A percentile compares a stretch with the other conserved stretches of the same genome.
Evolutionary conservation across 2,329 filamentous ascomycete genomes (phyloP).

Genomic region (Ceratocystis alfenasii): DNA sequence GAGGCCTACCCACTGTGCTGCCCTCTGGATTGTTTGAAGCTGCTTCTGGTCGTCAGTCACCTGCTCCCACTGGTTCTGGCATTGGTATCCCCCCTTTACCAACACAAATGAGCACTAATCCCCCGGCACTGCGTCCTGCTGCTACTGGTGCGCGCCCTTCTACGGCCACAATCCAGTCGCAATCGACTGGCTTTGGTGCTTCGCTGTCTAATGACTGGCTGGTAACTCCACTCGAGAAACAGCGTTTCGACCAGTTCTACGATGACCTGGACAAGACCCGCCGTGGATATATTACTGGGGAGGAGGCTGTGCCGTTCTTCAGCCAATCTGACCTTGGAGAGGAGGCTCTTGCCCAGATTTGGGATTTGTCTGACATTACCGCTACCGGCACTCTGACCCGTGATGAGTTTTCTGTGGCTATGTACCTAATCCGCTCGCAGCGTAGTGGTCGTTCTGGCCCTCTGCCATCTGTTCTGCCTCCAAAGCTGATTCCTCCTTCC

Average conservation of each 20-base stretch:
- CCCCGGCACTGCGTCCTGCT: constrained; percentile 41
- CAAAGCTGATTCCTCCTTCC: constrained; percentile 73
- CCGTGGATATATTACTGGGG: constrained; percentile 76
- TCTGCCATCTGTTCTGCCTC: constrained; percentile 65
- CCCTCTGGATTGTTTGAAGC: constrained; percentile 84
- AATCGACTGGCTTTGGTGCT: constrained; percentile 28
- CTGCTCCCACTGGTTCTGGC: constrained; percentile 34
- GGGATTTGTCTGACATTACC: constrained; percentile 91
- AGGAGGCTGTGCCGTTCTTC: constrained; percentile 89
- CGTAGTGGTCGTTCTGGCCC: constrained; percentile 54
- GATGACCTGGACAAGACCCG: constrained; percentile 67
- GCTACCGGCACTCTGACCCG: constrained; percentile 72
- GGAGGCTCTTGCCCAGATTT: constrained; percentile 83
- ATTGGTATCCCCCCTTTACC: constrained; percentile 40
- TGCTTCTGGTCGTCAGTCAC: constrained; percentile 57
- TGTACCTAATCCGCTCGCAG: constrained; percentile 92
- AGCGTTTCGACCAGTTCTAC: constrained; percentile 78
- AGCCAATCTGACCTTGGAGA: constrained; percentile 83
- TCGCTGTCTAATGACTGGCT: constrained; percentile 54
- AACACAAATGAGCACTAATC: constrained; percentile 65
- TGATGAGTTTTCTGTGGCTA: constrained; percentile 93
- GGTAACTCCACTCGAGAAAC: constrained; percentile 71
- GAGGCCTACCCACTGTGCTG: constrained; percentile 64
- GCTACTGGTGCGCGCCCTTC: constrained; percentile 40
- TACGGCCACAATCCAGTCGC: constrained; percentile 32